Evolutionary conservation across 305 asterid genomes (phyloP).

Genomic region (Fraxinus baroniana): DNA sequence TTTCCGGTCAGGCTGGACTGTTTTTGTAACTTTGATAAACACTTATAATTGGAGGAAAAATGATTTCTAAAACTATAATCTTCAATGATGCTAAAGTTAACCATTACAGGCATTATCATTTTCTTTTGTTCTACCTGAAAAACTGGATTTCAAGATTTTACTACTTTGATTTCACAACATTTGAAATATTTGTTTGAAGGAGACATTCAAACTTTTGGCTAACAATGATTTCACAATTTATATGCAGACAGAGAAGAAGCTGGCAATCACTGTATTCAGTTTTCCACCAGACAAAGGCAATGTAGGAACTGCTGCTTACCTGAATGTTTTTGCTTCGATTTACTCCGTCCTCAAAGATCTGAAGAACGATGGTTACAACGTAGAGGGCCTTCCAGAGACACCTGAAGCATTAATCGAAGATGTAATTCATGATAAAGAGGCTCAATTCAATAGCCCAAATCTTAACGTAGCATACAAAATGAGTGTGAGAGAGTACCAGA

Average conservation of each 20-base stretch:
- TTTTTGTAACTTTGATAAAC: neutral
- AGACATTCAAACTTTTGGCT: neutral
- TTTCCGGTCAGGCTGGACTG: neutral
- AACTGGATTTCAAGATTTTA: neutral
- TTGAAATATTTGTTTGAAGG: neutral
- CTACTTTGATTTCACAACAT: neutral
- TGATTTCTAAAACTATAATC: neutral
- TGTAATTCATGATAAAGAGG: constrained; percentile 87
- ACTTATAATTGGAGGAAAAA: neutral
- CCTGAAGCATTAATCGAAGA: constrained; percentile 85
- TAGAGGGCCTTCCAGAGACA: constrained; percentile 85
- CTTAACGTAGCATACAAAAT: constrained; percentile 85
- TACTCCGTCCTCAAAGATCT: constrained; percentile 80
- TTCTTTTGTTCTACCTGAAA: neutral
- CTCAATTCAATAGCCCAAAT: constrained; percentile 95
- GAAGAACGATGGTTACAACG: constrained; percentile 71
- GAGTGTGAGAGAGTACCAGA: constrained; percentile 88
- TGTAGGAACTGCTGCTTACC: constrained; percentile 92
- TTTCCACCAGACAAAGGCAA: constrained; percentile 99
- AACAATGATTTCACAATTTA: neutral
- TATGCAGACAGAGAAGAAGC: constrained; percentile 72
- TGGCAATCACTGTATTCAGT: constrained; percentile 95
- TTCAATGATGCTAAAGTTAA: neutral
- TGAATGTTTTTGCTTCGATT: constrained; percentile 87
- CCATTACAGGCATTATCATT: neutral